Percentiles rank a stretch among this genome's conserved stretches.
These are phyloP conservation scores for Sphenostylis stenocarpa DNA, from an alignment of 306 rosid species.

Conservation along the genomic window DNA sequence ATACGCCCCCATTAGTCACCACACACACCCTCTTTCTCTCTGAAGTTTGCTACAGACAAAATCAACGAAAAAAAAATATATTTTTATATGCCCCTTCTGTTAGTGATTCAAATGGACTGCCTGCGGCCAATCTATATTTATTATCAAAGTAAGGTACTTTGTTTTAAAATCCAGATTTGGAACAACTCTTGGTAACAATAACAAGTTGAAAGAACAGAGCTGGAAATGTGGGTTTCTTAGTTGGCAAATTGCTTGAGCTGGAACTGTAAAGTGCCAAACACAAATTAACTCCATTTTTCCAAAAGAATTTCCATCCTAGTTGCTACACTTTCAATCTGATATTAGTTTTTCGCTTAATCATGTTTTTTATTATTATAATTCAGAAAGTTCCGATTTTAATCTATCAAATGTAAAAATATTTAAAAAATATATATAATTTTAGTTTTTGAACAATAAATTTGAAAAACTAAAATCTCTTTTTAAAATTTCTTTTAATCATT, in stretches of 20 bases:
- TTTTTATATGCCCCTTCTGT: background rate
- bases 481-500: too few species aligned
- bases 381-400: too few species aligned
- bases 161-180: conserved; percentile 28
- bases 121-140: conserved; percentile 11
- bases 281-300: background rate
- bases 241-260: background rate
- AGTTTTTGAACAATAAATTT: too few species aligned
- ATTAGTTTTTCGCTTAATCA: too few species aligned
- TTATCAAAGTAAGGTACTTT: background rate
- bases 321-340: background rate
- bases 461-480: too few species aligned
- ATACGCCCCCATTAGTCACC: conserved; percentile 65
- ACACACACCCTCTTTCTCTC: conserved; percentile 11
- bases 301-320: background rate
- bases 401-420: too few species aligned
- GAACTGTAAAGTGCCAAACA: background rate
- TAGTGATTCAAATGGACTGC: conserved; percentile 23
- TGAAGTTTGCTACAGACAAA: conserved; percentile 33
- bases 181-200: conserved; percentile 15
- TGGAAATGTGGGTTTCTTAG: conserved; percentile 26
- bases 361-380: too few species aligned
- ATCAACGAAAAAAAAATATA: conserved; percentile 12
- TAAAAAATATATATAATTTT: too few species aligned
- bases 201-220: conserved; percentile 31